Percentiles rank a stretch among this genome's conserved stretches.
Conservation (phyloP, 179 eudicot species). For the Sideroxylon spinosum region DNA sequence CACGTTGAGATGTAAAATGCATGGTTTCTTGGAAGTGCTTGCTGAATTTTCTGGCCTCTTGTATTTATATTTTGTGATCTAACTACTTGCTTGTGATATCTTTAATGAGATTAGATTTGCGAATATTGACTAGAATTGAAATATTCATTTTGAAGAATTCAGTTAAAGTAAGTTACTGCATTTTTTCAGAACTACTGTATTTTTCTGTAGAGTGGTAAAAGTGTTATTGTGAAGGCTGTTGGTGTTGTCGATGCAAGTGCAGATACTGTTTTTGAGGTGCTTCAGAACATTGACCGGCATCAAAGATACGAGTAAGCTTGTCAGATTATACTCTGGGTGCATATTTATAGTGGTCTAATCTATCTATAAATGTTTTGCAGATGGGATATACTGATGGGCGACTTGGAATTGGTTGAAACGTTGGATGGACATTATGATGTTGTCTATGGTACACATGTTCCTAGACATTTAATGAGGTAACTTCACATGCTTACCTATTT, state of each 20-base stretch:
- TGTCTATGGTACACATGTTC: conserved; percentile 80
- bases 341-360: neutral
- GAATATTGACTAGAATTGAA: neutral
- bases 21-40: neutral
- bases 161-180: neutral
- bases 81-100: neutral
- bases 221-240: conserved; percentile 87
- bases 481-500: neutral
- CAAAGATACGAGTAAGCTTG: conserved; percentile 86
- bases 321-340: conserved; percentile 12
- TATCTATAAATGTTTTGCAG: conserved; percentile 40
- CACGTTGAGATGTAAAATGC: neutral
- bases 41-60: neutral
- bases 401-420: conserved; percentile 78
- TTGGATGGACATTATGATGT: conserved; percentile 81
- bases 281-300: conserved; percentile 62
- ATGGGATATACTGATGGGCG: conserved; percentile 90
- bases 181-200: conserved; percentile 5
- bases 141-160: neutral
- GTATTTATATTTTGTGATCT: neutral
- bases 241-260: conserved; percentile 78
- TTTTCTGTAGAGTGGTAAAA: conserved; percentile 60
- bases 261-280: conserved; percentile 77
- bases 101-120: neutral
- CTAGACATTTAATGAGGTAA: conserved; percentile 69